Evolutionary conservation across 306 rosid species (phyloP), one percentile per base, ranked within the genome.

Genomic region (Prunus padus): DNA sequence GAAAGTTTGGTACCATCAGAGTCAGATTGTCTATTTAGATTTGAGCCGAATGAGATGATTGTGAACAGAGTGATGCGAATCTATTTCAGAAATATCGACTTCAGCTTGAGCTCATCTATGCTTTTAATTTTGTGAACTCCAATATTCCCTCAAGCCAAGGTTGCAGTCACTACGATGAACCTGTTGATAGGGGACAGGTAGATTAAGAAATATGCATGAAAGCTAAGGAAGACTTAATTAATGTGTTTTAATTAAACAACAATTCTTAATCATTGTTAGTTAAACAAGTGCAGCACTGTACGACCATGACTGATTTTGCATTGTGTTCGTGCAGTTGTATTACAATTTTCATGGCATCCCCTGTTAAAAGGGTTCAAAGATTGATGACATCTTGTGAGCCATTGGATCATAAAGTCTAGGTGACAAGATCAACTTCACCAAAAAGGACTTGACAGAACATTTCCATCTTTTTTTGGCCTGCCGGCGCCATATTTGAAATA

Each of bases 401-500:
- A 28, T 52, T 18, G 3, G 18, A 61, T 61, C 31, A 11, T 11
- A 19, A 31, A 25, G 44, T 16, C 64, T 8, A 68, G 56, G 14
- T 46, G 59, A 77, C 57, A 62, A 4, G 8, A 51, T 72, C 68
- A 67, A 67, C 59, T 28, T 70, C 63, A 30, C 11, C 11, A 37
- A 37, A 74, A 82, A 44, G 74, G 81, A 67, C 75, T 31, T 30
- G 90, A 71, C 87, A 82, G 54, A 75, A 66, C 65, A 63, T 46
- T 45, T 61, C 77, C 74, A 76, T n/a, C 66, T 44, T 19, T 33
- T 77, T 23, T 42, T n/a, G 19, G 68, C 59, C 57, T 82, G 93
- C 89, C 91, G 91, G 89, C 91, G 28, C 33, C 47, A 54, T 16
- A 63, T 20, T 55, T 81, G 57, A 72, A 78, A 82, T 81, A 72